Evolutionary conservation across 371 early-diverging fungal genomes (phyloP).

Genomic region (Parasitella parasitica): DNA sequence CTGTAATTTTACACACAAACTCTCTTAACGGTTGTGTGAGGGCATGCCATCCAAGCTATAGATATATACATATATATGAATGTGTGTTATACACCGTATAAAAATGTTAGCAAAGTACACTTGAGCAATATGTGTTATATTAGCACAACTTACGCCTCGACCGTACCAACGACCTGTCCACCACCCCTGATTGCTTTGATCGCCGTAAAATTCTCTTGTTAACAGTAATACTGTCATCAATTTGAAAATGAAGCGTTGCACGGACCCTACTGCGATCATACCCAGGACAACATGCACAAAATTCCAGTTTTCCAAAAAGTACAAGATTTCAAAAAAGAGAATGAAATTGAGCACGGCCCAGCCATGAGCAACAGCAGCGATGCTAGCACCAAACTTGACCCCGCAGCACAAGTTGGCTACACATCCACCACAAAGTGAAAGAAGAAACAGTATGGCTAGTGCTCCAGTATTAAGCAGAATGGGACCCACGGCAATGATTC

Average conservation of each 20-base stretch:
- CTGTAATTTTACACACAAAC: slow-evolving; percentile 81
- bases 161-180: slow-evolving; percentile 89
- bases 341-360: slow-evolving; percentile 65
- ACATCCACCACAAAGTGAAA: slow-evolving; percentile 72
- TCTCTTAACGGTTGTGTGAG: slow-evolving; percentile 75
- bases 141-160: slow-evolving; percentile 56
- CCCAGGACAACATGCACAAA: slow-evolving; percentile 65
- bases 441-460: slow-evolving; percentile 59
- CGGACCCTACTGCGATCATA: slow-evolving; percentile 57
- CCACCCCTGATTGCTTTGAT: slow-evolving; percentile 79
- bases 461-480: slow-evolving; percentile 67
- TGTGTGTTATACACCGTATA: too few species aligned
- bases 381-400: slow-evolving; percentile 68
- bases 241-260: slow-evolving; percentile 71
- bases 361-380: slow-evolving; percentile 69
- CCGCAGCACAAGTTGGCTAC: slow-evolving; percentile 57
- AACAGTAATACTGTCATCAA: slow-evolving; percentile 65
- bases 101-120: background rate
- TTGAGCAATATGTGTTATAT: too few species aligned
- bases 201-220: slow-evolving; percentile 75
- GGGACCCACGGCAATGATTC: slow-evolving; percentile 66
- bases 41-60: slow-evolving; percentile 63
- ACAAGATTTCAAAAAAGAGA: slow-evolving; percentile 59
- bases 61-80: too few species aligned
- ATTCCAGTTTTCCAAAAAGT: slow-evolving; percentile 69